Evolutionary conservation across 2,329 filamentous ascomycete genomes (phyloP).

Genomic region (Paramyrothecium sp.): DNA sequence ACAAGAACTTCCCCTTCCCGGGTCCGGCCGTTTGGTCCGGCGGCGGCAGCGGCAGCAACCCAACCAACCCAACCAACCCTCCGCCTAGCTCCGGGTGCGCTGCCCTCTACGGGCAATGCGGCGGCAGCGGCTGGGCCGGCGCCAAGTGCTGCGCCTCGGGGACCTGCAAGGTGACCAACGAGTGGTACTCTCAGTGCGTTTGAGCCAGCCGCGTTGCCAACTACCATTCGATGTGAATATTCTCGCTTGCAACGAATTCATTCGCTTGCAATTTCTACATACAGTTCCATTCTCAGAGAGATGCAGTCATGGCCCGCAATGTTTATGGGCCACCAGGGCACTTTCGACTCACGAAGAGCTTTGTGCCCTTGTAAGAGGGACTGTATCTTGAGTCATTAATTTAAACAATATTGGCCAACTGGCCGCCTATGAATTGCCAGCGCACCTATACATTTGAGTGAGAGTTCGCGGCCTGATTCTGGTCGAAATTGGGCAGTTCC

Average conservation of each 20-base stretch:
- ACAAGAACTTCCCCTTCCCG: conserved; percentile 1
- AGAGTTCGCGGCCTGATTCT: too few relatives aligned
- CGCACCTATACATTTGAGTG: too few relatives aligned
- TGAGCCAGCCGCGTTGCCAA: not conserved
- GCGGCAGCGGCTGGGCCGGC: conserved; percentile 1
- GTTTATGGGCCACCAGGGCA: too few relatives aligned
- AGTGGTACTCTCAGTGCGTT: conserved; percentile 3
- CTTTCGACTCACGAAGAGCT: too few relatives aligned
- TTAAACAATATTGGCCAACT: too few relatives aligned
- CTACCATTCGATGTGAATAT: not conserved
- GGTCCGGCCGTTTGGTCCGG: conserved; percentile 1
- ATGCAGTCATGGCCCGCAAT: too few relatives aligned
- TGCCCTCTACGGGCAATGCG: not conserved
- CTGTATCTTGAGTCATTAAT: too few relatives aligned
- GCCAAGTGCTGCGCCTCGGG: not conserved
- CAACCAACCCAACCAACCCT: not conserved
- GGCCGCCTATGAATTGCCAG: too few relatives aligned
- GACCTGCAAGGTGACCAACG: not conserved
- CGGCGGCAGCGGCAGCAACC: not conserved
- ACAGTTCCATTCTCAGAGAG: not conserved
- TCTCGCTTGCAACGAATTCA: not conserved
- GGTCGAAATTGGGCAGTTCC: too few relatives aligned
- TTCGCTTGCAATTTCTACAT: not conserved
- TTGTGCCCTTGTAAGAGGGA: too few relatives aligned
- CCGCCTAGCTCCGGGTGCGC: not conserved